Conservation (phyloP, 192 early-diverging fungal species). For the Coemansia sp. region DNA sequence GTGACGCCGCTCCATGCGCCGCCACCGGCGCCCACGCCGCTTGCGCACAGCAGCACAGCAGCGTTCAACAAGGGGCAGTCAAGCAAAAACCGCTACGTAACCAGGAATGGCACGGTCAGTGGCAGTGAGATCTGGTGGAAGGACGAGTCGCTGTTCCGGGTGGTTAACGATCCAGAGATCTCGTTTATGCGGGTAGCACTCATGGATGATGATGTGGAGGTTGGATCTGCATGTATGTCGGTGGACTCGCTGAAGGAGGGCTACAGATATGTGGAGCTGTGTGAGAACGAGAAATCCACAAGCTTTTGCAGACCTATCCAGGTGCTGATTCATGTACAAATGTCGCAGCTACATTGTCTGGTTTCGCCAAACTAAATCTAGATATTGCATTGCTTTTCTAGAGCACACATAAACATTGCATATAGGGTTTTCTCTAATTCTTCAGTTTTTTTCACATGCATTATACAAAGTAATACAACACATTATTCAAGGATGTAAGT, state of each 20-base stretch:
- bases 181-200: slow-evolving; percentile 46
- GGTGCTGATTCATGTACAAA: slow-evolving; percentile 40
- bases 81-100: slow-evolving; percentile 19
- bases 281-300: slow-evolving; percentile 29
- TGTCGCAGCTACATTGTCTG: slow-evolving; percentile 47
- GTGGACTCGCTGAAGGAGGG: slow-evolving; percentile 44
- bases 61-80: slow-evolving; percentile 1
- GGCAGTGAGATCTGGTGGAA: slow-evolving; percentile 47
- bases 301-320: slow-evolving; percentile 20
- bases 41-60: not conserved
- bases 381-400: not conserved
- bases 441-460: too few relatives aligned
- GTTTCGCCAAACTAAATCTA: slow-evolving; percentile 12
- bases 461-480: too few relatives aligned
- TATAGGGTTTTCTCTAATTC: too few relatives aligned
- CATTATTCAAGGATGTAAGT: too few relatives aligned
- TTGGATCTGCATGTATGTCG: slow-evolving; percentile 38
- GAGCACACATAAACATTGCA: not conserved
- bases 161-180: slow-evolving; percentile 40
- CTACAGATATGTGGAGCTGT: slow-evolving; percentile 47
- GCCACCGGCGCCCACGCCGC: slow-evolving; percentile 32
- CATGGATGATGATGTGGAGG: slow-evolving; percentile 41
- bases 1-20: slow-evolving; percentile 22
- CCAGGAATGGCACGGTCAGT: slow-evolving; percentile 15
- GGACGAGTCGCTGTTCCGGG: slow-evolving; percentile 24